Evolutionary conservation across 2,329 filamentous ascomycete species (phyloP), one percentile per base, ranked within the genome.

Genomic region (Diaporthe humulicola): DNA sequence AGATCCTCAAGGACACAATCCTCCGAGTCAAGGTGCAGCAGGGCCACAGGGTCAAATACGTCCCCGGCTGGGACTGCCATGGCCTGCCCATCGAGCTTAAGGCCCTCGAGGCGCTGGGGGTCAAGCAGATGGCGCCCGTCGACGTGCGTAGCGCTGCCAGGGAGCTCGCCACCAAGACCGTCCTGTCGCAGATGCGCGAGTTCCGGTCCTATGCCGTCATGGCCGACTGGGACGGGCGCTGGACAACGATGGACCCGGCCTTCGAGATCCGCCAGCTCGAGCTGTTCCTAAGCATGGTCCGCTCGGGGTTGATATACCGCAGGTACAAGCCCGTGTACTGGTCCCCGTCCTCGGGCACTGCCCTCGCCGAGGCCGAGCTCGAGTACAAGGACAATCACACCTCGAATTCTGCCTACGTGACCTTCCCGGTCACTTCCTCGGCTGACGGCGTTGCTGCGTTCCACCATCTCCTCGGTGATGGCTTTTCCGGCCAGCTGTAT

Each of bases 31-130:
- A 98, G 85, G 86, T 98, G 75, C 91, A 94, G 76, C 90, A 93
- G 81, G 97, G 88, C 25, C 92, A 90, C 78, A 89, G 91, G 76
- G 92, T 98, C 45, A 88, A 92, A 52, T 99, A 97, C 81, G 88
- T 95, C 22, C 97, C 97, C 2, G 96, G 97, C 60, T 99, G 97
- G 97, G 97, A 99, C 82, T 99, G 97, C 78, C 97, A 99, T 86
- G 97, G 97, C 0, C 89, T 99, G 66, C 97, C 97, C 1, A 99
- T 99, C 81, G 97, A 99, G 87, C 89, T 98, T 79, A 99, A 98
- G 85, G 97, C 96, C 33, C 89, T 99, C 22, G 93, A 94, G 79
- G 84, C 86, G 10, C 78, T 81, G 84, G 78, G 83, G 82, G 73
- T 81, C 73, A 87, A 86, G 76, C 81, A 79, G 64, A 87, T 88